Conservation (phyloP, 2,329 filamentous ascomycete genomes). For the Myriosclerotinia scirpicola region DNA sequence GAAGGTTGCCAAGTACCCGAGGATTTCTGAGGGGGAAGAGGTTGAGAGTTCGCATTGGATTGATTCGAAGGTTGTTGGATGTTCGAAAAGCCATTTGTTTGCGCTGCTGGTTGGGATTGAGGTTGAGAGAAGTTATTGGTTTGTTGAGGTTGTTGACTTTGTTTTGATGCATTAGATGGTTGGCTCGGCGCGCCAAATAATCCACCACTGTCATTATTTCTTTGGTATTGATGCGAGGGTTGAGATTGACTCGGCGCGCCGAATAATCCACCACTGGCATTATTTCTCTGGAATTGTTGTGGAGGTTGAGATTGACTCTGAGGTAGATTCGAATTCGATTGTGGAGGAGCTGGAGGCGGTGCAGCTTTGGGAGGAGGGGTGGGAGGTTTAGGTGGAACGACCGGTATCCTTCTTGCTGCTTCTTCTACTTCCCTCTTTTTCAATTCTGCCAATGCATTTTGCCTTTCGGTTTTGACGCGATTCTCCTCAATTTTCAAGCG, state of each 20-base stretch:
- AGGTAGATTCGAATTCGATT: neutral
- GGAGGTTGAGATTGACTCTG: neutral
- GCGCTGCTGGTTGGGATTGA: neutral
- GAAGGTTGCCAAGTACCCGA: conserved; percentile 4
- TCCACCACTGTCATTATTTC: neutral
- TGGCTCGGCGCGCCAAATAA: conserved; percentile 1
- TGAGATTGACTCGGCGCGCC: neutral
- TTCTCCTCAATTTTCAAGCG: conserved; percentile 29
- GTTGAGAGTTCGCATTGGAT: neutral
- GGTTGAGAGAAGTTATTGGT: neutral
- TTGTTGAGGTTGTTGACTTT: conserved; percentile 10
- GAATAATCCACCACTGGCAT: neutral
- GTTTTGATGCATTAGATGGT: neutral
- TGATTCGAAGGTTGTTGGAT: conserved; percentile 4
- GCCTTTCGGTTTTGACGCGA: conserved; percentile 38
- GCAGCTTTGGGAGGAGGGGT: conserved; percentile 27
- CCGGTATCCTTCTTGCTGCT: conserved; percentile 38
- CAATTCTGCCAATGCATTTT: conserved; percentile 54
- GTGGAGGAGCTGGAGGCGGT: conserved; percentile 17
- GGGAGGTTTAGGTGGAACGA: conserved; percentile 30
- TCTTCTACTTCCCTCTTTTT: conserved; percentile 49
- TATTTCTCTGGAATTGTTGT: neutral
- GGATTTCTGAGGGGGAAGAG: conserved; percentile 15
- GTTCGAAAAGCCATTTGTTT: conserved; percentile 1
- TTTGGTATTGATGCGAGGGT: neutral